Base-by-base conservation (phyloP, 208 protist species). In the Endotrypanum monterogeii region DNA sequence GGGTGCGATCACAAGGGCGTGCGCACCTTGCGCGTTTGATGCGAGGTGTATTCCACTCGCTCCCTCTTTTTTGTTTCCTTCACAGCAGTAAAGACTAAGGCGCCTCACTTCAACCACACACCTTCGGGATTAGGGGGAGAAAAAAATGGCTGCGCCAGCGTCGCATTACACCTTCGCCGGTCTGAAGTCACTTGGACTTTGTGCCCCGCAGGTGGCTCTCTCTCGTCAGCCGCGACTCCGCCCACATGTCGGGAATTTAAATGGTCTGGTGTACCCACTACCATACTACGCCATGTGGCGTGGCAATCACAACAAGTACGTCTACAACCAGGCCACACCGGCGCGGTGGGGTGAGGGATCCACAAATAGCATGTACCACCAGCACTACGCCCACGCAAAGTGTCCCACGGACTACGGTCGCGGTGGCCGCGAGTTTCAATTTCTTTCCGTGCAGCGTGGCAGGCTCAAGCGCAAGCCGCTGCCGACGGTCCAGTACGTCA, bases 281-380 rank as follows among this genome's bases (percentile, higher is more conserved):
- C 91, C 93, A 30, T 91, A 92, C 78, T 96, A 96, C 73, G 87
- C 84, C 67, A 97, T 97, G 93, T 97, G 93, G 91, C 80, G 93
- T 12, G 93, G 93, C 25, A 97, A 97, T 80, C 91, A 96, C 78
- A 79, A 89, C 74, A 92, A 87, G 75, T 97, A 97, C 83, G 78
- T 39, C 28, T 97, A 97, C 83, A 96, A 94, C 74, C 74, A 91
- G 55, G 85, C 82, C 28, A 95, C 90, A 51, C 84, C 89, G 16
- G 74, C 87, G 18, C 86, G 78, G 20, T 97, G 92, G 90, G 93
- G 93, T 18, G 91, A 97, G 74, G 93, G 93, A 4, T 80, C 86
- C 50, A 95, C 93, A 14, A 72, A 83, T 25, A 74, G 58, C 48
- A 90, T 93, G 90, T 95, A 96, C 71, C 93, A 97, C 68, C 91